A percentile compares a stretch with the other conserved stretches of the same genome.
phyloP scores from a whole-genome alignment of 352 stramenopile genomes.

The Phytophthora colocasiae region DNA sequence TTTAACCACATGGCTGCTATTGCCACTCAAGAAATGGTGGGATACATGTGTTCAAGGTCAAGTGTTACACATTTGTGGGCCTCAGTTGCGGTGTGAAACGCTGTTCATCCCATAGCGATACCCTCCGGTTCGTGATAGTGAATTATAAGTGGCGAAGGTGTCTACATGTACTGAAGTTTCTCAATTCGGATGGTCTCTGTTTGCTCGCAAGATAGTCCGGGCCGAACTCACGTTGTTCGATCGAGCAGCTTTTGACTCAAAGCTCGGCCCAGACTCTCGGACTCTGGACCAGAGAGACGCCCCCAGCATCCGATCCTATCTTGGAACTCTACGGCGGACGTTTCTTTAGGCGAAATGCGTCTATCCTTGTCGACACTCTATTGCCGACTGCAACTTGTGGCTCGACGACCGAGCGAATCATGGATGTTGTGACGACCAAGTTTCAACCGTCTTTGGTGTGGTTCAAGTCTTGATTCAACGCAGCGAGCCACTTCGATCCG shows the following conservation, averaged over 20 bases:
- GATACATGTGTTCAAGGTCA: constrained; percentile 12
- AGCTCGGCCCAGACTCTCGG: constrained; percentile 2
- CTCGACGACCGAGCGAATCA: constrained; percentile 8
- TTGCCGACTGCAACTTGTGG: constrained; percentile 6
- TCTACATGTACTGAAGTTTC: constrained; percentile 8
- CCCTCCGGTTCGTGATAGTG: constrained; percentile 1
- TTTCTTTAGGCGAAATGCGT: constrained; percentile 27
- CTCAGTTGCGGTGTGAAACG: constrained; percentile 9
- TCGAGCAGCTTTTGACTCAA: constrained; percentile 31
- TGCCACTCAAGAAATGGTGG: constrained; percentile 7
- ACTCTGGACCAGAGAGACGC: constrained; percentile 21
- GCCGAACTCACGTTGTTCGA: constrained; percentile 18
- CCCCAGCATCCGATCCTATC: constrained; percentile 42
- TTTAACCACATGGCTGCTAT: neutral
- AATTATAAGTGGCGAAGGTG: constrained; percentile 5
- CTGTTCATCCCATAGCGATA: too few relatives aligned
- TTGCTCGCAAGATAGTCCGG: constrained; percentile 16
- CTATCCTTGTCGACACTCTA: constrained; percentile 22
- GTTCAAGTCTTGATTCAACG: neutral
- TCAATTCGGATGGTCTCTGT: constrained; percentile 14
- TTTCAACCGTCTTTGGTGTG: neutral
- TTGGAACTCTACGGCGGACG: constrained; percentile 30
- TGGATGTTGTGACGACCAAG: constrained; percentile 11
- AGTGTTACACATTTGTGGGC: constrained; percentile 10
- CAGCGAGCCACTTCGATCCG: neutral